A percentile compares a stretch with the other conserved stretches of the same genome.
Evolutionary conservation across 352 stramenopile species (phyloP).

Genomic region (Phytophthora uliginosa): DNA sequence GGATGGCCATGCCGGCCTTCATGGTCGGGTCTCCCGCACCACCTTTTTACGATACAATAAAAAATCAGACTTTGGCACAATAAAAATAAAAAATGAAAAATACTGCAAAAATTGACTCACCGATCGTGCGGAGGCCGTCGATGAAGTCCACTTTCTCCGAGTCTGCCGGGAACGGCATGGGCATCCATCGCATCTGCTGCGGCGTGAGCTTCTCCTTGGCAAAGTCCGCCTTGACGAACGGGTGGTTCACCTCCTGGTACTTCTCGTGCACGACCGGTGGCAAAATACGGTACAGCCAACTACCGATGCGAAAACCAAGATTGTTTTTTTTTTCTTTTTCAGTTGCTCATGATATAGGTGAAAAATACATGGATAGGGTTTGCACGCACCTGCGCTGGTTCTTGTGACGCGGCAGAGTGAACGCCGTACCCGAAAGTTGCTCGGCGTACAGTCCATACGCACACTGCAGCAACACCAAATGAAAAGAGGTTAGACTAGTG

Average conservation of each 20-base stretch:
- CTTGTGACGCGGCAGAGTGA: constrained; percentile 93
- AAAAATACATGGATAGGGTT: neutral
- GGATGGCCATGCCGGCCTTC: constrained; percentile 95
- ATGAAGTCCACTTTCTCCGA: constrained; percentile 88
- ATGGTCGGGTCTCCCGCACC: constrained; percentile 90
- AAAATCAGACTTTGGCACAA: neutral
- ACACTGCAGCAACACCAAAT: constrained; percentile 47
- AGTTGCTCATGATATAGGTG: constrained; percentile 32
- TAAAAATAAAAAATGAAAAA: too few relatives aligned
- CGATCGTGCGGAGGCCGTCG: constrained; percentile 88
- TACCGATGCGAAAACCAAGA: constrained; percentile 26
- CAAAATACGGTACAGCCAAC: constrained; percentile 96
- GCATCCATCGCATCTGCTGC: constrained; percentile 95
- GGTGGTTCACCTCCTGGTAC: constrained; percentile 58
- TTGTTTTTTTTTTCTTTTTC: neutral
- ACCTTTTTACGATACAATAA: constrained; percentile 20
- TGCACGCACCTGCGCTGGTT: constrained; percentile 79
- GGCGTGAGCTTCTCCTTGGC: constrained; percentile 76
- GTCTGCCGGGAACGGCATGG: constrained; percentile 78
- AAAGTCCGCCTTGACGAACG: constrained; percentile 81
- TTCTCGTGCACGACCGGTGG: constrained; percentile 87
- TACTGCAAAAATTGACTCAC: constrained; percentile 14
- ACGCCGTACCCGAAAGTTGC: constrained; percentile 97
- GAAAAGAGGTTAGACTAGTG: neutral
- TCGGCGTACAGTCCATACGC: constrained; percentile 95